These are phyloP conservation scores for Penicillium olsonii DNA, from an alignment of 2,329 filamentous ascomycete genomes.

Conservation along the genomic window DNA sequence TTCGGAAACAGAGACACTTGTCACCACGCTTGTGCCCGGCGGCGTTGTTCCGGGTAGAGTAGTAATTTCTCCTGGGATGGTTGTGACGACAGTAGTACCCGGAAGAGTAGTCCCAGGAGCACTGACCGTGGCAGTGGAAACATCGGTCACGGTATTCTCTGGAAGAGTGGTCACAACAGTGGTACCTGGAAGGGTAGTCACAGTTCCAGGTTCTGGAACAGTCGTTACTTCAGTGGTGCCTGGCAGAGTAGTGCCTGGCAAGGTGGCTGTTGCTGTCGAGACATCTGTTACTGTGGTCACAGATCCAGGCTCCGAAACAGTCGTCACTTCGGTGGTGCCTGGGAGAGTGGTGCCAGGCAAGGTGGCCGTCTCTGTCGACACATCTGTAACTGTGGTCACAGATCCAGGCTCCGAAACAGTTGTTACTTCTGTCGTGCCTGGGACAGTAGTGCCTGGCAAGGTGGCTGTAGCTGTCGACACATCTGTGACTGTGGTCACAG, in stretches of 20 bases:
- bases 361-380: too few species aligned
- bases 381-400: not conserved
- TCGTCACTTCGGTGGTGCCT: too few species aligned
- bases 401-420: not conserved
- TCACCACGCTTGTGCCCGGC: not conserved
- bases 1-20: not conserved
- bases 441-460: too few species aligned
- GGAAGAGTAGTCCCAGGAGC: not conserved
- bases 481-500: not conserved
- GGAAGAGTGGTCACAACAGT: not conserved
- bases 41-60: not conserved
- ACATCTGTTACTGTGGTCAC: not conserved
- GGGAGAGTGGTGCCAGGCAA: too few species aligned
- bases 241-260: not conserved
- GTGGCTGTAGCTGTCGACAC: too few species aligned
- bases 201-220: too few species aligned
- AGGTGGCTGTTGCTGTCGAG: not conserved
- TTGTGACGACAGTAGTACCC: not conserved
- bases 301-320: not conserved
- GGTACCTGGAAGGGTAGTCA: not conserved
- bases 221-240: not conserved
- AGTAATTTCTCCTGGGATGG: not conserved
- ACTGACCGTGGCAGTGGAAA: not conserved
- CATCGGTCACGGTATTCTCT: not conserved
- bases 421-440: too few species aligned